Evolutionary conservation across 805 yeast species (phyloP), one percentile per base, ranked within the genome.

Genomic region (Kodamaea restingae): DNA sequence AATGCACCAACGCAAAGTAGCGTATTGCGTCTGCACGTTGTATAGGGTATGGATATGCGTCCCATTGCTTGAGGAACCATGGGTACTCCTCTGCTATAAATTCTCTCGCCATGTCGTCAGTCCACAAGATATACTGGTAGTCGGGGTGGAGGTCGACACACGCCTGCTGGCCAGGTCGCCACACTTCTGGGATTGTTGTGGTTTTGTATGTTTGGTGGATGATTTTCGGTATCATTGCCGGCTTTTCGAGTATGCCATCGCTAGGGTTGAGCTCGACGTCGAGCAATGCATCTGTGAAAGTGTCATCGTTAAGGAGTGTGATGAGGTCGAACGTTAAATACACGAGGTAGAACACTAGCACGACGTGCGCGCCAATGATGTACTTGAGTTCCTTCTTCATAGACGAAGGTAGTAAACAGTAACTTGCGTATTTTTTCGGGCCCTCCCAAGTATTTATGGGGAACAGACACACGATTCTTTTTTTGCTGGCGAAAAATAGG

Each of bases 121-220:
- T 90, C 97, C 97, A 88, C 25, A 88, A 60, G 32, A 81, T 81
- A 62, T 88, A 88, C 58, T 86, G 80, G 56, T 85, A 90, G 60
- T 88, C 96, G 1, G 93, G 91, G 56, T 90, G 95, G 40, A 82
- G 63, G 44, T 84, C 84, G 30, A 78, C 71, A 56, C 95, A 87
- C 18, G 76, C 75, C 55, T 80, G 73, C 54, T 86, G 95, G 20
- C 95, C 88, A 4, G 72, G 75, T 44, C 66, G 68, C 97, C 97
- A 90, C 35, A 74, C 69, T 36, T 80, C 88, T 2, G 97, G 97
- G 11, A 88, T 76, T 15, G 80, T 74, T 10, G 67, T 72, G 15
- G 86, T 84, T 57, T 85, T 88, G 62, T 90, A 90, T 10, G 96
- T 90, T 60, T 90, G 97, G 57, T 90, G 97, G 40, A 90, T 88